Conservation (phyloP, 2,329 filamentous ascomycete genomes). For the Fusarium foetens region DNA sequence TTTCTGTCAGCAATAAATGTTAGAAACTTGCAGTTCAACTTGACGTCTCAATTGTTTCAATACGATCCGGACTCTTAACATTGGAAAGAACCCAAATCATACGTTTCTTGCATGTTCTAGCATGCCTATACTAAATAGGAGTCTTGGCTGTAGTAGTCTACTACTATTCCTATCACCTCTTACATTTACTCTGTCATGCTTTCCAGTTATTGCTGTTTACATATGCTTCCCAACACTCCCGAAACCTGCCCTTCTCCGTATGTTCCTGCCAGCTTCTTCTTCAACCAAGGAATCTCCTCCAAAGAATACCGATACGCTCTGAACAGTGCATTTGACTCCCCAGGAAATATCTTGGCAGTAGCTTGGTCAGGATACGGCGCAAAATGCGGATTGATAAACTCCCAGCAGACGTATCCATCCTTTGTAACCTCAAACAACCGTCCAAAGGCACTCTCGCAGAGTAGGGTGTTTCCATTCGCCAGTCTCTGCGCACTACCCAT, state of each 20-base stretch:
- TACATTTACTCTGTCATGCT: background rate
- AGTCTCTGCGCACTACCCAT: conserved; percentile 47
- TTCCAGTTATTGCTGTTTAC: background rate
- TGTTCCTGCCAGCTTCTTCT: background rate
- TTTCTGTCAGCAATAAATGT: no score
- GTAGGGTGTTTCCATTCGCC: conserved; percentile 42
- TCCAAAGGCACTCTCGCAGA: conserved; percentile 46
- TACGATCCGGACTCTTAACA: no score
- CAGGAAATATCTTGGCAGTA: conserved; percentile 43
- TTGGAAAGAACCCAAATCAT: background rate
- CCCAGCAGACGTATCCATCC: conserved; percentile 45
- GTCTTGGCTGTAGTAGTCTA: no score
- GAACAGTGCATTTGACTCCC: conserved; percentile 46
- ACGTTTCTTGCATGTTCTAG: background rate
- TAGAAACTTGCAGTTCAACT: no score
- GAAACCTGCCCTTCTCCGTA: background rate
- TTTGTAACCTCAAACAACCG: conserved; percentile 43
- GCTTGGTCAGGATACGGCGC: conserved; percentile 38
- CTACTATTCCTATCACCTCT: fast-evolving
- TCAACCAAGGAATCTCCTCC: conserved; percentile 45
- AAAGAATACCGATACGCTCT: conserved; percentile 43
- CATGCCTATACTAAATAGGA: background rate
- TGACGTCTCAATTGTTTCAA: no score
- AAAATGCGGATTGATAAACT: conserved; percentile 46
- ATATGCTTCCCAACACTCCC: background rate